These are phyloP conservation scores for Thalassia testudinum DNA, from an alignment of 116 monocot genomes.

Conservation along the genomic window DNA sequence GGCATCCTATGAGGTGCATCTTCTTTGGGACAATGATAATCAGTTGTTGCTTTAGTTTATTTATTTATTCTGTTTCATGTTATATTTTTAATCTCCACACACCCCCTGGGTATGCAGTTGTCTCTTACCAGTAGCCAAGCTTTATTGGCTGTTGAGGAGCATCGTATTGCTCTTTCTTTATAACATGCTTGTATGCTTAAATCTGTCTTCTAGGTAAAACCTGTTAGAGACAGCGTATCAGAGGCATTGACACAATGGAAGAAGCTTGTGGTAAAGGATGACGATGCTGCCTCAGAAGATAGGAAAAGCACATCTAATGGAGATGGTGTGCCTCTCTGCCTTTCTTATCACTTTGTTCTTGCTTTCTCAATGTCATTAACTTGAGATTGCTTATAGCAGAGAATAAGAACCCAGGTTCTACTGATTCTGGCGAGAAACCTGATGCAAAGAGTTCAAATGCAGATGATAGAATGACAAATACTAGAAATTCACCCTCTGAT, in stretches of 20 bases:
- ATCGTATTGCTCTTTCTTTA: no score
- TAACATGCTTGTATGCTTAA: no score
- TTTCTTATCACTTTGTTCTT: neutral
- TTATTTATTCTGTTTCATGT: no score
- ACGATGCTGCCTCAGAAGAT: constrained; percentile 22
- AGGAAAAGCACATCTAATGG: constrained; percentile 17
- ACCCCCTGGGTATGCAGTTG: no score
- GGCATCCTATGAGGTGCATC: no score
- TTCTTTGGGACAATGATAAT: no score
- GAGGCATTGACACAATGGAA: constrained; percentile 70
- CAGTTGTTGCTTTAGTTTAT: no score
- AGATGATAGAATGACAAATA: constrained; percentile 13
- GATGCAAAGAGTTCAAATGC: constrained; percentile 8
- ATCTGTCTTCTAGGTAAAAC: constrained; percentile 48
- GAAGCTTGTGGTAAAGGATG: constrained; percentile 39
- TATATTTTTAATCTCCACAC: no score
- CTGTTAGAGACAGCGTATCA: constrained; percentile 80
- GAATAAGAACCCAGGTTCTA: constrained; percentile 14
- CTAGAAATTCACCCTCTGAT: constrained; percentile 22
- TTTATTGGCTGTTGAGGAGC: no score
- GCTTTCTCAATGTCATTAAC: neutral
- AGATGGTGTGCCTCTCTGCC: neutral
- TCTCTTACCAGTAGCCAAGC: no score
- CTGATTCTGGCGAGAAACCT: constrained; percentile 18
- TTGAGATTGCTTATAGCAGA: constrained; percentile 12